Evolutionary conservation across 768 basidiomycete genomes (phyloP).

Genomic region (Neoboletus brunneissimus): DNA sequence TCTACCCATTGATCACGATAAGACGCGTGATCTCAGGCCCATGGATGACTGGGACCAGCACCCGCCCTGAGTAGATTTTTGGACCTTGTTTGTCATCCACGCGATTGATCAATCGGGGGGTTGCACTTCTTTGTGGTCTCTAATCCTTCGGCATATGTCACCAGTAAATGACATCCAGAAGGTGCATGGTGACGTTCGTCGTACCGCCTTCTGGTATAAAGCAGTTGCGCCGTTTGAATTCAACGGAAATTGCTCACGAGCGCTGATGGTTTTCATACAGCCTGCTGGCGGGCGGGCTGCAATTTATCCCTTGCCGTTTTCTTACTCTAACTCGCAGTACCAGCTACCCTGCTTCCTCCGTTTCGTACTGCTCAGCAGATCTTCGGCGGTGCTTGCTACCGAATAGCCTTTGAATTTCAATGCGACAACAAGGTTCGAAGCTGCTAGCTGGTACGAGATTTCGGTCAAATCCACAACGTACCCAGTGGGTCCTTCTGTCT

Average conservation of each 20-base stretch:
- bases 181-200: slow-evolving; percentile 9
- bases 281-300: slow-evolving; percentile 3
- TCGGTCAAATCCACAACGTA: not conserved
- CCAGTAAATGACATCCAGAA: slow-evolving; percentile 3
- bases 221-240: slow-evolving; percentile 22
- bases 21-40: slow-evolving; percentile 5
- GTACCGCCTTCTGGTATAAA: slow-evolving; percentile 6
- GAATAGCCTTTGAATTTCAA: not conserved
- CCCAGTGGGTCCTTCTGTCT: not conserved
- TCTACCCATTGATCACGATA: not conserved
- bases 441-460: not conserved
- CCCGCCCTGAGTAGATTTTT: not conserved
- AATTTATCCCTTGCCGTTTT: slow-evolving; percentile 1
- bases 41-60: too few relatives aligned
- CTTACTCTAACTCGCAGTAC: slow-evolving; percentile 3
- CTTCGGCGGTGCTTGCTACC: slow-evolving; percentile 2
- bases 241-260: slow-evolving; percentile 24
- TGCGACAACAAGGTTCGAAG: not conserved
- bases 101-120: not conserved
- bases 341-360: not conserved
- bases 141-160: not conserved
- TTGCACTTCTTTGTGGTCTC: not conserved
- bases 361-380: not conserved
- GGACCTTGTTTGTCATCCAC: not conserved
- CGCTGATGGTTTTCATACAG: slow-evolving; percentile 13